phyloP scores from a whole-genome alignment of 352 stramenopile genomes.

The Pythium coloratum region DNA sequence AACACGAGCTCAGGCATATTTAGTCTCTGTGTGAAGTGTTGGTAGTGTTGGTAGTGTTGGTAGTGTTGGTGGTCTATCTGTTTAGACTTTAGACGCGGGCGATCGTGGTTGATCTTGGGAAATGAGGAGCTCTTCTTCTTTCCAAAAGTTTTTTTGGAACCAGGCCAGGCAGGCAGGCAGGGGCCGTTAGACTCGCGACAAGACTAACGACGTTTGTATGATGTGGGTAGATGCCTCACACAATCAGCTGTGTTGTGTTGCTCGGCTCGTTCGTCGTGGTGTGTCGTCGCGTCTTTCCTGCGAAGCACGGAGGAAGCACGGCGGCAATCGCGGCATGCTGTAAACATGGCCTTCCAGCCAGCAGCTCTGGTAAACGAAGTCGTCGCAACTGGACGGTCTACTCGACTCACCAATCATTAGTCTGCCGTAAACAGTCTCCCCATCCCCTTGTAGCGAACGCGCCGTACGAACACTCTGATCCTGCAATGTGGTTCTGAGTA shows the following conservation, averaged over 20 bases:
- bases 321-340: background rate
- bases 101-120: background rate
- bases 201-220: background rate
- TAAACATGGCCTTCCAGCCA: constrained; percentile 5
- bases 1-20: constrained; percentile 25
- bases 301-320: no score
- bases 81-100: no score
- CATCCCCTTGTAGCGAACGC: background rate
- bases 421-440: constrained; percentile 3
- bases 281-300: background rate
- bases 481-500: background rate
- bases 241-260: background rate
- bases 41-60: background rate
- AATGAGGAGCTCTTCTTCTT: background rate
- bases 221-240: background rate
- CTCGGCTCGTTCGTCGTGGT: no score
- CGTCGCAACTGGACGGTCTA: background rate
- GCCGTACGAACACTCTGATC: constrained; percentile 1
- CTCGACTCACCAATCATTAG: constrained; percentile 21
- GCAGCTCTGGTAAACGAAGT: background rate
- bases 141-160: no score
- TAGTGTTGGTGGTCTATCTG: no score
- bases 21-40: background rate
- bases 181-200: background rate
- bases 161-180: background rate